phyloP scores from a whole-genome alignment of 2,329 filamentous ascomycete species.

The Blastomyces percursus region DNA sequence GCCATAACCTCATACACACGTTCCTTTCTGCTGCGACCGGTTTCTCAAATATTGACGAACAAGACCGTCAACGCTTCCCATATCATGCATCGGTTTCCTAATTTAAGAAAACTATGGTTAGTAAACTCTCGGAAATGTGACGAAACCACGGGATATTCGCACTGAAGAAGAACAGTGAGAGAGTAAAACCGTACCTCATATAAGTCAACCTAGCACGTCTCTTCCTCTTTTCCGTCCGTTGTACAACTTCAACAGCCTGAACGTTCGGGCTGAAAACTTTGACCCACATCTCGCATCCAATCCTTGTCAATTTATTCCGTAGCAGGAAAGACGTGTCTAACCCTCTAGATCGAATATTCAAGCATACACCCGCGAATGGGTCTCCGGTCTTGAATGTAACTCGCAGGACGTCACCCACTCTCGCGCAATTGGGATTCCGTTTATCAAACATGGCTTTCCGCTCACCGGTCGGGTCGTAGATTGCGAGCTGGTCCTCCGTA shows the following conservation, averaged over 20 bases:
- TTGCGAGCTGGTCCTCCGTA: slow-evolving; percentile 55
- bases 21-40: neutral
- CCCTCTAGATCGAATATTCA: slow-evolving; percentile 78
- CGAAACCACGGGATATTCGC: neutral
- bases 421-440: slow-evolving; percentile 64
- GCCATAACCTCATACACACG: neutral
- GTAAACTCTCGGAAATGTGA: neutral
- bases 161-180: neutral
- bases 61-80: slow-evolving; percentile 72
- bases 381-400: slow-evolving; percentile 77
- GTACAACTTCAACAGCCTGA: slow-evolving; percentile 84
- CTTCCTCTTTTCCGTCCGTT: slow-evolving; percentile 71
- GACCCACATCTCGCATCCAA: slow-evolving; percentile 94
- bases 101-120: neutral
- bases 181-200: slow-evolving; percentile 48
- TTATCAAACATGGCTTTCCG: slow-evolving; percentile 69
- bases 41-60: slow-evolving; percentile 54
- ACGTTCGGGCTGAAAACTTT: slow-evolving; percentile 90
- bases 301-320: slow-evolving; percentile 71
- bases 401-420: slow-evolving; percentile 81
- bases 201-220: slow-evolving; percentile 81
- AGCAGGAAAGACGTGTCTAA: slow-evolving; percentile 81
- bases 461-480: slow-evolving; percentile 74
- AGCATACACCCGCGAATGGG: slow-evolving; percentile 77
- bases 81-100: slow-evolving; percentile 68